Base-by-base conservation (phyloP, 306 rosid species). In the Trifolium pratense region DNA sequence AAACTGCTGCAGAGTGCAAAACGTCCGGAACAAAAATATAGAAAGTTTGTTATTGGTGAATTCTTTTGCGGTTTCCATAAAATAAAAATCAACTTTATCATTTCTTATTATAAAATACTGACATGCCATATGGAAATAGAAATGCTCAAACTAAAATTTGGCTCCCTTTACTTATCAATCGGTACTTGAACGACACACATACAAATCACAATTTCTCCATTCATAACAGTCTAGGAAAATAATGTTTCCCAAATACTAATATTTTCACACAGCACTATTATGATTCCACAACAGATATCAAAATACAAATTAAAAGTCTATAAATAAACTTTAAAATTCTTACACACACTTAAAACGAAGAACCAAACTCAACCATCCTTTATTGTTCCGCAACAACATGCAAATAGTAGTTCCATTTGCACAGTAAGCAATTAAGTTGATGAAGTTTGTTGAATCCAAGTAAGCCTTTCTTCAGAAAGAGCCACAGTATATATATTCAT, bases 301-400 rank as follows among this genome's bases (percentile, higher is more conserved):
- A 32, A 46, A 26, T 46, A 68, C 59, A 68, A 48, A 48, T 7
- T 29, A 17, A 48, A 55, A 10, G 14, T 32, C 46, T 17, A 64
- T 4, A 43, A 36, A 64, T 7, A 49, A 10, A 5, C 8, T 16
- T 11, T 48, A 7, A 49, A 74, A 10, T 59, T 17, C 31, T 29
- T 10, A 60, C 71, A 53, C 2, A 17, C 25, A 20, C 15, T 20
- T 53, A 26, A 53, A 17, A 53, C 5, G 2, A 53, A 53, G 12
- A 51, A 51, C 21, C 11, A 31, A 45, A 62, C 46, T 71, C 18
- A 7, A 11, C 69, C 42, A 31, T 48, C 64, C 1, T 74, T 61
- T 31, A 36, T 48, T 46, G 26, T 15, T 5, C 23, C n/a, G 8
- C 60, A 14, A 18, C 25, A 32, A 34, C 13, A 8, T 21, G 52